phyloP scores from a whole-genome alignment of 192 early-diverging fungal species.

The Nowakowskiella sp. region DNA sequence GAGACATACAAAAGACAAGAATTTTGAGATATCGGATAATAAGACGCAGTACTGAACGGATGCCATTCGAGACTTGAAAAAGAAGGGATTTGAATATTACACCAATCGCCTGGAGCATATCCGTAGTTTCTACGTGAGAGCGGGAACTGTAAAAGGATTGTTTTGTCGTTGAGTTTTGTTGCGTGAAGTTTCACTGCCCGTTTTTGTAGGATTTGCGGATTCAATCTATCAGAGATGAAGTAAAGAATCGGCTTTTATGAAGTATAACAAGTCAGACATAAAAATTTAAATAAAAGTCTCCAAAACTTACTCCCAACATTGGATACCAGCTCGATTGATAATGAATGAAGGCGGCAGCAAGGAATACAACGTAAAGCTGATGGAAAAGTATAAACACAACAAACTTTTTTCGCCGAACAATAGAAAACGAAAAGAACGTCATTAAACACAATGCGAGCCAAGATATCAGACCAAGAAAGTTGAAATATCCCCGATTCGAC shows the following conservation, averaged over 20 bases:
- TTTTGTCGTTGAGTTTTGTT: neutral
- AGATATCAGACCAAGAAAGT: conserved; percentile 10
- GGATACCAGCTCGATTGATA: conserved; percentile 4
- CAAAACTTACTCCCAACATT: no score
- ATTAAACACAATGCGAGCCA: conserved; percentile 13
- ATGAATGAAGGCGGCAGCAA: conserved; percentile 3
- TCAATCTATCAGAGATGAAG: conserved; percentile 9
- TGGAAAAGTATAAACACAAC: conserved; percentile 12
- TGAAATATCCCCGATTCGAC: neutral
- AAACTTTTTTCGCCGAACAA: conserved; percentile 4
- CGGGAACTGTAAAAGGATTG: neutral
- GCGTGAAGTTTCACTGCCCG: neutral
- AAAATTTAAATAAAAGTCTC: no score
- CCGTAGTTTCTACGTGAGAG: neutral
- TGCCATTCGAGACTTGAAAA: conserved; percentile 13
- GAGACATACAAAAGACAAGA: neutral
- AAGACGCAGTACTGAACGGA: conserved; percentile 14
- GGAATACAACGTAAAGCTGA: conserved; percentile 16
- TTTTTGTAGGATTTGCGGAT: neutral
- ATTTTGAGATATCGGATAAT: neutral
- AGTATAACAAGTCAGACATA: no score
- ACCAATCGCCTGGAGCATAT: conserved; percentile 17
- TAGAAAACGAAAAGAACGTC: conserved; percentile 9
- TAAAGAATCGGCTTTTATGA: conserved; percentile 10
- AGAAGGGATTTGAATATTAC: conserved; percentile 9